Conservation (phyloP, 371 early-diverging fungal species). For the Mucor racemosus region DNA sequence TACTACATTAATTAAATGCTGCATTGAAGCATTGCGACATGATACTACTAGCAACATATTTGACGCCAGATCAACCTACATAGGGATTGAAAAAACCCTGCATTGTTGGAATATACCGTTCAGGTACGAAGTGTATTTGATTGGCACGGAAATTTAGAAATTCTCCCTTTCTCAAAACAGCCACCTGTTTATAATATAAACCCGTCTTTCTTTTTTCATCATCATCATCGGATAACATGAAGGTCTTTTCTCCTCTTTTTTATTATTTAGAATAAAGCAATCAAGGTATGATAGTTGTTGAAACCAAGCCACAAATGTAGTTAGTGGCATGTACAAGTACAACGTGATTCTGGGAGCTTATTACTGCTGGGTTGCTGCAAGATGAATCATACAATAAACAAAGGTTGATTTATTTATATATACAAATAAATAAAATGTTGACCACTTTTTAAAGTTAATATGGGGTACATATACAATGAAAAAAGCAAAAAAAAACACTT, state of each 20-base stretch:
- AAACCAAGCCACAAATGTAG: too few relatives aligned
- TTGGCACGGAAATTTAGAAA: background rate
- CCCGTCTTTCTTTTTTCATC: too few relatives aligned
- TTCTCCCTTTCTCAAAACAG: too few relatives aligned
- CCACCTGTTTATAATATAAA: too few relatives aligned
- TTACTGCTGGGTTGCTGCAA: background rate
- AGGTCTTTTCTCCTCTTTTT: background rate
- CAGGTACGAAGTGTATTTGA: background rate
- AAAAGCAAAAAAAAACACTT: too few relatives aligned
- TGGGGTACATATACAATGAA: constrained; percentile 1
- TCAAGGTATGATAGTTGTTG: background rate
- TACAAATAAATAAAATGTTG: too few relatives aligned
- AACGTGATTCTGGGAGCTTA: background rate
- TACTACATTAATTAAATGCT: too few relatives aligned
- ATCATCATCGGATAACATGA: too few relatives aligned
- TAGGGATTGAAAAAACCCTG: background rate
- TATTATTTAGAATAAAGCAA: background rate
- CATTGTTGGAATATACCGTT: background rate
- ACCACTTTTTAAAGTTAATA: background rate
- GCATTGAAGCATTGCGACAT: too few relatives aligned
- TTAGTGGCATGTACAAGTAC: too few relatives aligned
- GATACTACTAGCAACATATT: background rate
- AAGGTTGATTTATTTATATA: background rate
- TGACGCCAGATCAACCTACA: background rate
- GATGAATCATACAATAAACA: background rate